phyloP scores from a whole-genome alignment of 345 rosid genomes.

The Citrus inodora region DNA sequence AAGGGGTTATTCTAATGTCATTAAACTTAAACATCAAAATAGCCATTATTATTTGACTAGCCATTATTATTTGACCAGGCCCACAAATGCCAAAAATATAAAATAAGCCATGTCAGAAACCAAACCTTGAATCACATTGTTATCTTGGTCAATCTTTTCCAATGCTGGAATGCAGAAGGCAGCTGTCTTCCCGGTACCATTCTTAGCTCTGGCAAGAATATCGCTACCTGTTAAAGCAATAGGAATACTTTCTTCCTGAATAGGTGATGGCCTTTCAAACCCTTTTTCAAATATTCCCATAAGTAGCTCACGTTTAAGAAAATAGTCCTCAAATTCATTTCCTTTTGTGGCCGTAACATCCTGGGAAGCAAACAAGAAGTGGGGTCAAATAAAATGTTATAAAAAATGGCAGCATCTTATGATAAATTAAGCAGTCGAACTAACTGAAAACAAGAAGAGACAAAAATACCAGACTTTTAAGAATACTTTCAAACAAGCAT shows the following conservation, averaged over 20 bases:
- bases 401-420: neutral
- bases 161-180: constrained; percentile 97
- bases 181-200: constrained; percentile 99
- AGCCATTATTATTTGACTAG: neutral
- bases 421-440: neutral
- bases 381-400: neutral
- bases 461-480: neutral
- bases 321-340: constrained; percentile 98
- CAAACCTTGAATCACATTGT: constrained; percentile 93
- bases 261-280: constrained; percentile 98
- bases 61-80: neutral
- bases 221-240: constrained; percentile 99
- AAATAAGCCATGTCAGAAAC: neutral
- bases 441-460: neutral
- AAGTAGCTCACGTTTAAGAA: constrained; percentile 87
- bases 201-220: constrained; percentile 99
- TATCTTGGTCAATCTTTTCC: constrained; percentile 94
- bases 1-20: neutral
- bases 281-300: constrained; percentile 99
- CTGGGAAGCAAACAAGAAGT: constrained; percentile 34
- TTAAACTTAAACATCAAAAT: neutral
- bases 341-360: constrained; percentile 99
- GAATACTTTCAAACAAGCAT: neutral
- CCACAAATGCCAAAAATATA: neutral
- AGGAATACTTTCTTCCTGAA: constrained; percentile 99